Percentiles rank a stretch among this genome's conserved stretches.
These are phyloP conservation scores for Coelastrella sp. DNA, from an alignment of 139 green algal species.

Conservation along the genomic window DNA sequence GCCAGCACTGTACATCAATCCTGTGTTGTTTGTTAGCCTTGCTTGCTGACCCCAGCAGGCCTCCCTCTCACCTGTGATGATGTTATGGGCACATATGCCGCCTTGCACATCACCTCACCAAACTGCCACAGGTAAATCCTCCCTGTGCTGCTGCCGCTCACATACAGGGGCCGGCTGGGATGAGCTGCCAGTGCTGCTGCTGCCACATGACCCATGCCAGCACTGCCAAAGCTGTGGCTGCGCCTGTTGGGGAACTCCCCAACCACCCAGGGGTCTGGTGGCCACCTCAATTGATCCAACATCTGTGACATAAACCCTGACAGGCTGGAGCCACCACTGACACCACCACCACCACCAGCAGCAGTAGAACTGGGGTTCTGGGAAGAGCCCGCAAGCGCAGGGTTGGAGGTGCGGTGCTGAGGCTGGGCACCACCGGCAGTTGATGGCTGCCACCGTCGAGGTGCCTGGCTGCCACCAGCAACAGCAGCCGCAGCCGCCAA, in stretches of 20 bases:
- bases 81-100: slow-evolving; percentile 60
- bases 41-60: neutral
- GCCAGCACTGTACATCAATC: no score
- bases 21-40: no score
- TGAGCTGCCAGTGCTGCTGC: slow-evolving; percentile 38
- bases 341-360: neutral
- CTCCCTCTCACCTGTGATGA: neutral
- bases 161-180: slow-evolving; percentile 40
- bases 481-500: slow-evolving; percentile 4
- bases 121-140: slow-evolving; percentile 79
- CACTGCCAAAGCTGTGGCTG: slow-evolving; percentile 31
- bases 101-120: slow-evolving; percentile 48
- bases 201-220: slow-evolving; percentile 19
- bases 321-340: slow-evolving; percentile 4
- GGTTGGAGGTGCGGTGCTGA: neutral
- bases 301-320: slow-evolving; percentile 48
- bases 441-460: neutral
- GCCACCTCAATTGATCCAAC: slow-evolving; percentile 64
- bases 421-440: neutral
- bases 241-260: slow-evolving; percentile 40
- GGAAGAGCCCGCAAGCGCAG: no score
- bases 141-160: slow-evolving; percentile 58
- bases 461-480: neutral
- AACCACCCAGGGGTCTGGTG: slow-evolving; percentile 56
- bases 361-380: no score